Evolutionary conservation across 768 basidiomycete species (phyloP).

Genomic region (Boletellus ananiceps): DNA sequence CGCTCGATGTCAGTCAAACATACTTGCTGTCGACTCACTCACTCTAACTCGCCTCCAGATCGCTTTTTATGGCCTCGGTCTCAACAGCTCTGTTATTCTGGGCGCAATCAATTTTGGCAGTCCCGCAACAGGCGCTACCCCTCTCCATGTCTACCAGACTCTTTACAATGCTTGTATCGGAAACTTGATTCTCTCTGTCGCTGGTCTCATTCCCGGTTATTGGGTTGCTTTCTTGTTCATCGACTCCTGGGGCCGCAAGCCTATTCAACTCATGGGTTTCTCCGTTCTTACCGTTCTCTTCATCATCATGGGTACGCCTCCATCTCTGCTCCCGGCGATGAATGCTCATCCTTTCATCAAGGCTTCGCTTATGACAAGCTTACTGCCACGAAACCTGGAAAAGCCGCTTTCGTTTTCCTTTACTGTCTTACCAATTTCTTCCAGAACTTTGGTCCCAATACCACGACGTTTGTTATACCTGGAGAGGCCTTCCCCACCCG

Average conservation of each 20-base stretch:
- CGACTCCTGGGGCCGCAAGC: conserved; percentile 77
- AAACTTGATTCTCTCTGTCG: conserved; percentile 70
- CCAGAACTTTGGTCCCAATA: conserved; percentile 85
- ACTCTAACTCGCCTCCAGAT: conserved; percentile 41
- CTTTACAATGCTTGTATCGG: conserved; percentile 66
- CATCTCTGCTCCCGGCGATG: not conserved
- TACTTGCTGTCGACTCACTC: not conserved
- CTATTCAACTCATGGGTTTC: conserved; percentile 80
- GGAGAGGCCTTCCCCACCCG: conserved; percentile 87
- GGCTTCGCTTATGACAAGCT: conserved; percentile 66
- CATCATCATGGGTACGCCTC: conserved; percentile 56
- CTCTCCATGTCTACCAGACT: conserved; percentile 46
- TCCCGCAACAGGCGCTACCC: conserved; percentile 20
- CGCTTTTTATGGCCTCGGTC: conserved; percentile 84
- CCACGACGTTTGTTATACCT: conserved; percentile 76
- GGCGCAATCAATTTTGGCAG: conserved; percentile 64
- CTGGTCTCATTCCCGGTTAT: conserved; percentile 82
- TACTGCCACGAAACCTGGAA: conserved; percentile 37
- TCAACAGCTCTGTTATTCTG: conserved; percentile 78
- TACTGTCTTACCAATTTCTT: conserved; percentile 89
- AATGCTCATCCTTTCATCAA: conserved; percentile 21
- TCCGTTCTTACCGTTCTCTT: conserved; percentile 60
- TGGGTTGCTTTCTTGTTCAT: conserved; percentile 53
- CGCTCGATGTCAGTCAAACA: conserved; percentile 59
- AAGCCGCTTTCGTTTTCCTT: conserved; percentile 69